These are phyloP conservation scores for Lodderomyces parapsilosis DNA, from an alignment of 1,139 yeast species.

Conservation along the genomic window DNA sequence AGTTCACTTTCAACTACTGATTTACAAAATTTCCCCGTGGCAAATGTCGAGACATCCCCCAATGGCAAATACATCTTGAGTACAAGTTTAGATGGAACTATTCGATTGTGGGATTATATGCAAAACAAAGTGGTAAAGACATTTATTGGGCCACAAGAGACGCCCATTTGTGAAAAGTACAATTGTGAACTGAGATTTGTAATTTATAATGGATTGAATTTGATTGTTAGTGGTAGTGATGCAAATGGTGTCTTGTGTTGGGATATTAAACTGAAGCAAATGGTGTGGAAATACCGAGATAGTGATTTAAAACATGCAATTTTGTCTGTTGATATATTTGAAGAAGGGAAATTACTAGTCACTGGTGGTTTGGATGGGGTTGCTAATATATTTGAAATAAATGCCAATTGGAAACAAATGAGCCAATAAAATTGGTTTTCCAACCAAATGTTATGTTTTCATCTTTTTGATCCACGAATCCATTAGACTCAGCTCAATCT, in stretches of 20 bases:
- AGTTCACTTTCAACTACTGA: conserved; percentile 53
- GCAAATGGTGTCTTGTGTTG: conserved; percentile 60
- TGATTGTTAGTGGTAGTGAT: conserved; percentile 69
- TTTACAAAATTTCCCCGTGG: conserved; percentile 61
- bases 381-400: conserved; percentile 25
- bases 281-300: conserved; percentile 33
- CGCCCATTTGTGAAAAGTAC: conserved; percentile 42
- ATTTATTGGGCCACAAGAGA: conserved; percentile 40
- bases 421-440: neutral
- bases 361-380: conserved; percentile 33
- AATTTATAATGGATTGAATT: conserved; percentile 18
- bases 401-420: conserved; percentile 6
- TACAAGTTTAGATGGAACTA: conserved; percentile 75
- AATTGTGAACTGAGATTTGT: conserved; percentile 52
- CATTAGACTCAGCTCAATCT: conserved; percentile 42
- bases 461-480: conserved; percentile 46
- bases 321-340: conserved; percentile 44
- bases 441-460: conserved; percentile 18
- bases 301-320: conserved; percentile 38
- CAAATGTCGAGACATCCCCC: conserved; percentile 72
- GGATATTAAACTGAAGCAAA: conserved; percentile 70
- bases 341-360: conserved; percentile 38
- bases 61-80: conserved; percentile 81
- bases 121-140: conserved; percentile 77
- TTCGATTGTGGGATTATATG: conserved; percentile 82